A percentile compares a stretch with the other conserved stretches of the same genome.
Conservation (phyloP, 176 grass and related monocot species). For the Cenchrus fungigraminus region DNA sequence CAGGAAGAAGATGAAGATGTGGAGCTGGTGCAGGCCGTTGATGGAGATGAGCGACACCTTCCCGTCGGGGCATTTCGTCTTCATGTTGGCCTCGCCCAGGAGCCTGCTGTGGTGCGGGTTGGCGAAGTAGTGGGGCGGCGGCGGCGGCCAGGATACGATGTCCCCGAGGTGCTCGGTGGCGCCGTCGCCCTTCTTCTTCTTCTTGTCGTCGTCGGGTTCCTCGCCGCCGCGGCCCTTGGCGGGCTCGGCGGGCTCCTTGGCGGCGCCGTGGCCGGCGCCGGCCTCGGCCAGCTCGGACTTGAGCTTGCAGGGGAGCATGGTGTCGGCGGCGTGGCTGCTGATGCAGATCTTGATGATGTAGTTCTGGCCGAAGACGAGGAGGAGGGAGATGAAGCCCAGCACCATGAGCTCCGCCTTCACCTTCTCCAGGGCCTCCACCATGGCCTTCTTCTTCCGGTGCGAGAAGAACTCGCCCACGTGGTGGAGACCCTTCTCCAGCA, state of each 20-base stretch:
- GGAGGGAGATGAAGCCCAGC: slow-evolving; percentile 92
- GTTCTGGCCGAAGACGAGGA: slow-evolving; percentile 84
- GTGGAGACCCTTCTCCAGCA: slow-evolving; percentile 69
- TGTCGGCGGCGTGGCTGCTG: slow-evolving; percentile 60
- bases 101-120: slow-evolving; percentile 17
- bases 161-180: slow-evolving; percentile 26
- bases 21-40: slow-evolving; percentile 88
- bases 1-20: slow-evolving; percentile 99
- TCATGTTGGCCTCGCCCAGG: slow-evolving; percentile 45
- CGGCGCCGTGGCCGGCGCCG: background rate
- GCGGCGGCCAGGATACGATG: background rate
- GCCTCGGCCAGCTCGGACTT: background rate
- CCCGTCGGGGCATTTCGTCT: slow-evolving; percentile 64
- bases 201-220: no score
- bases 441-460: slow-evolving; percentile 78
- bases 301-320: slow-evolving; percentile 79
- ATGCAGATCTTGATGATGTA: slow-evolving; percentile 93
- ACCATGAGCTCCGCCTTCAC: slow-evolving; percentile 97
- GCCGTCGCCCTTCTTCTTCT: background rate
- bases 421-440: slow-evolving; percentile 93
- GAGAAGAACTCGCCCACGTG: slow-evolving; percentile 67
- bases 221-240: no score
- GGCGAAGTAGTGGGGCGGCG: background rate
- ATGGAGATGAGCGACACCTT: slow-evolving; percentile 86
- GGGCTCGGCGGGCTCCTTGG: background rate